These are phyloP conservation scores for Inga leiocalycina DNA, from an alignment of 306 rosid genomes.

Conservation along the genomic window DNA sequence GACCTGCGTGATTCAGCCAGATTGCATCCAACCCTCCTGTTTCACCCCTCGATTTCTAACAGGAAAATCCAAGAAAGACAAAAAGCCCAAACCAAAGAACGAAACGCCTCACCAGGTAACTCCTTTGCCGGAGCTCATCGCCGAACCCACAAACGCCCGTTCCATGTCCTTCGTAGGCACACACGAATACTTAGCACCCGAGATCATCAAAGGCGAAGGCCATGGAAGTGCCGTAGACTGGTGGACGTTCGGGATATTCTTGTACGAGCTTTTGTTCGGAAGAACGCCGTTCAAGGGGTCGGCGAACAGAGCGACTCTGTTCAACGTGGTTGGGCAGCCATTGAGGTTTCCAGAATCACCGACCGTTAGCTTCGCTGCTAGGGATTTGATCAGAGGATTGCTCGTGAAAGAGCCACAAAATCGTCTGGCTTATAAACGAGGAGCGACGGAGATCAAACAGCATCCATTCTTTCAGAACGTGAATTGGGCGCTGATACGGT, in stretches of 20 bases:
- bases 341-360: conserved; percentile 93
- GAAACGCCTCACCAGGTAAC: conserved; percentile 71
- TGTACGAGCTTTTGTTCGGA: conserved; percentile 93
- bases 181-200: conserved; percentile 97
- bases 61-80: conserved; percentile 70
- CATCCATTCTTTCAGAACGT: conserved; percentile 95
- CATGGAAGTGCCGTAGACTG: conserved; percentile 99
- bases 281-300: conserved; percentile 90
- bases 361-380: conserved; percentile 88
- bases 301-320: conserved; percentile 87
- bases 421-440: conserved; percentile 93
- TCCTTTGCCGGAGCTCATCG: conserved; percentile 86
- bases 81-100: conserved; percentile 57
- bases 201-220: conserved; percentile 94
- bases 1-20: conserved; percentile 77
- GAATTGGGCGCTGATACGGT: conserved; percentile 96
- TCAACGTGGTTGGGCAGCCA: conserved; percentile 93
- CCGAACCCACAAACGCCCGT: conserved; percentile 91
- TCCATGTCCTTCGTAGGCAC: conserved; percentile 99
- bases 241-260: conserved; percentile 98
- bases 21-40: conserved; percentile 86
- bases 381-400: conserved; percentile 92
- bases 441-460: conserved; percentile 92
- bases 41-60: conserved; percentile 76
- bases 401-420: conserved; percentile 98